phyloP scores from a whole-genome alignment of 228 moss, liverwort and hornwort species.

The Sphagnum magellanicum region DNA sequence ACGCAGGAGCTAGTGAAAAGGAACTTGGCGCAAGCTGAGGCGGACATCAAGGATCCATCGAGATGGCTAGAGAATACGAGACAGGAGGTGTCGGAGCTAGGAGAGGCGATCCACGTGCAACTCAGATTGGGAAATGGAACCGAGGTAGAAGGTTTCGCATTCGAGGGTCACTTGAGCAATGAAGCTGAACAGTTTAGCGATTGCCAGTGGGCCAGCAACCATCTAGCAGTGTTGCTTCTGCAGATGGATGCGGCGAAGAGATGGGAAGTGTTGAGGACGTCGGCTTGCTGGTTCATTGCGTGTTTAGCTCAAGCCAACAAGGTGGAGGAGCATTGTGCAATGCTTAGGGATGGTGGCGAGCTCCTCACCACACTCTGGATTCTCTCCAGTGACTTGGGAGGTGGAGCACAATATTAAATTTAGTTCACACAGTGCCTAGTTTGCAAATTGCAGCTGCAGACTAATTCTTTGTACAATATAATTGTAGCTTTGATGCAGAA shows the following conservation, averaged over 20 bases:
- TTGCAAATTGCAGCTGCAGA: too few species aligned
- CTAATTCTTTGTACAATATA: too few species aligned
- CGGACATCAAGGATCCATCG: constrained; percentile 1
- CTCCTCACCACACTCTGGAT: not conserved
- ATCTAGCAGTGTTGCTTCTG: constrained; percentile 2
- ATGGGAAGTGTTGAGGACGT: constrained; percentile 7
- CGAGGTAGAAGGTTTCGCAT: too few species aligned
- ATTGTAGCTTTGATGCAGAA: too few species aligned
- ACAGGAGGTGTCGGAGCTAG: not conserved
- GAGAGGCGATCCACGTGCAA: not conserved
- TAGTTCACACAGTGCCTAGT: too few species aligned
- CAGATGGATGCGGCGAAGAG: not conserved
- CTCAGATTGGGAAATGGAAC: too few species aligned
- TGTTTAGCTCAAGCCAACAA: not conserved
- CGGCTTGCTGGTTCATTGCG: not conserved
- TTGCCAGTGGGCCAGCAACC: not conserved
- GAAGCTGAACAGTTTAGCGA: not conserved
- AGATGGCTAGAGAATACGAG: not conserved
- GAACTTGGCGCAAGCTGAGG: not conserved
- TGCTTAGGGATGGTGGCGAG: not conserved
- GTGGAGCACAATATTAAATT: too few species aligned
- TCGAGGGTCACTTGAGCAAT: too few species aligned
- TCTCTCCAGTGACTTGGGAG: not conserved
- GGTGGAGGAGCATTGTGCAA: not conserved
- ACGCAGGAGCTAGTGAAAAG: not conserved